Conservation (phyloP, 768 basidiomycete species). For the Auriscalpium microsporum region DNA sequence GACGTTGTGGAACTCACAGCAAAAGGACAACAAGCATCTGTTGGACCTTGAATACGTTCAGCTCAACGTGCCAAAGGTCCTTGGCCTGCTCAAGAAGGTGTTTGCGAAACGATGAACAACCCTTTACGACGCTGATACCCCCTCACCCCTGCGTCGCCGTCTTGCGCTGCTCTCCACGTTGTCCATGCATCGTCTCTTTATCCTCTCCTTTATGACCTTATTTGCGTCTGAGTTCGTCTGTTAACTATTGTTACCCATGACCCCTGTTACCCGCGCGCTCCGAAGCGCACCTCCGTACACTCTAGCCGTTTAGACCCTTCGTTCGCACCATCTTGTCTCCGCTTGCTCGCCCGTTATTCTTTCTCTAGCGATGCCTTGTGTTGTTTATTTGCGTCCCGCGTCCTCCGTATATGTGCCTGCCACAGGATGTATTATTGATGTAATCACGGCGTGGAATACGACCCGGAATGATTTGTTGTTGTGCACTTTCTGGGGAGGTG, state of each 20-base stretch:
- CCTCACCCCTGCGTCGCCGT: slow-evolving; percentile 1
- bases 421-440: slow-evolving; percentile 17
- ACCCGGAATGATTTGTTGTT: slow-evolving; percentile 10
- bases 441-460: slow-evolving; percentile 14
- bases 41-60: slow-evolving; percentile 97
- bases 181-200: slow-evolving; percentile 1
- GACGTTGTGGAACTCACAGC: slow-evolving; percentile 38
- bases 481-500: background rate
- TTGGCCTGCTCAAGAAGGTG: slow-evolving; percentile 88
- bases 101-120: slow-evolving; percentile 72
- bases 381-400: slow-evolving; percentile 7
- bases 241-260: no score
- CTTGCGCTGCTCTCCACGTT: slow-evolving; percentile 1
- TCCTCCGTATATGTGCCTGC: slow-evolving; percentile 6
- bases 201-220: background rate
- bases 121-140: background rate
- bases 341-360: no score
- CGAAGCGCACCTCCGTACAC: no score
- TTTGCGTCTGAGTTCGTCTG: background rate
- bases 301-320: no score
- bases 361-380: no score
- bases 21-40: slow-evolving; percentile 97
- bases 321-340: no score
- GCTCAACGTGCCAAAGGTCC: slow-evolving; percentile 91
- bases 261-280: no score